phyloP scores from a whole-genome alignment of 768 basidiomycete species.

The Rhodotorula kratochvilovae region DNA sequence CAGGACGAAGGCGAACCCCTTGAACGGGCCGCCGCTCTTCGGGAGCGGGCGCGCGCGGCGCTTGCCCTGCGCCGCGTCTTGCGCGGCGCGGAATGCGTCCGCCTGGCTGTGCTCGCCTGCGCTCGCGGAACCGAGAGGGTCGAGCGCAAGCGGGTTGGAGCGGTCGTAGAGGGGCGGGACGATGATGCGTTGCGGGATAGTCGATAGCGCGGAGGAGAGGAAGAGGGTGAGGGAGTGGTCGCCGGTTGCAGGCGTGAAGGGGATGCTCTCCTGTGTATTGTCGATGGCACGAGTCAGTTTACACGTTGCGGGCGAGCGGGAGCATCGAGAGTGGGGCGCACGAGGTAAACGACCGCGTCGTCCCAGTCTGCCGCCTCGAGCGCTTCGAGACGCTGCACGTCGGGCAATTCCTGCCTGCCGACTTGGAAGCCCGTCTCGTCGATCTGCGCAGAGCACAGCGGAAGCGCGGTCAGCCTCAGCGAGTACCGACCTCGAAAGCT shows the following conservation, averaged over 20 bases:
- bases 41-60: conserved; percentile 20
- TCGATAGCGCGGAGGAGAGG: conserved; percentile 23
- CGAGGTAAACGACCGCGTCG: conserved; percentile 28
- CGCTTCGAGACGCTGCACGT: conserved; percentile 5
- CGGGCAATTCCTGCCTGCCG: not conserved
- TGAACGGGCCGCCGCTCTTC: conserved; percentile 41
- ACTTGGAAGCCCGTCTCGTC: conserved; percentile 38
- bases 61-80: not conserved
- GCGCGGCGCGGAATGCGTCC: not conserved
- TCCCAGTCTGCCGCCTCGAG: conserved; percentile 34
- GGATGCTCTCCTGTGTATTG: conserved; percentile 36
- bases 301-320: no score
- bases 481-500: no score
- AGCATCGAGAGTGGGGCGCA: not conserved
- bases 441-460: conserved; percentile 25
- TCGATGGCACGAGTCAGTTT: not conserved
- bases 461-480: no score
- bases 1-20: conserved; percentile 38
- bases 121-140: not conserved
- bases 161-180: conserved; percentile 33
- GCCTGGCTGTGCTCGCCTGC: not conserved
- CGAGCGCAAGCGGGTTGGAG: not conserved
- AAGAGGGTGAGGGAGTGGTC: conserved; percentile 6
- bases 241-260: not conserved
- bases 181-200: conserved; percentile 19